Evolutionary conservation across 345 rosid species (phyloP), one percentile per base, ranked within the genome.

Genomic region (Brassica carinata): DNA sequence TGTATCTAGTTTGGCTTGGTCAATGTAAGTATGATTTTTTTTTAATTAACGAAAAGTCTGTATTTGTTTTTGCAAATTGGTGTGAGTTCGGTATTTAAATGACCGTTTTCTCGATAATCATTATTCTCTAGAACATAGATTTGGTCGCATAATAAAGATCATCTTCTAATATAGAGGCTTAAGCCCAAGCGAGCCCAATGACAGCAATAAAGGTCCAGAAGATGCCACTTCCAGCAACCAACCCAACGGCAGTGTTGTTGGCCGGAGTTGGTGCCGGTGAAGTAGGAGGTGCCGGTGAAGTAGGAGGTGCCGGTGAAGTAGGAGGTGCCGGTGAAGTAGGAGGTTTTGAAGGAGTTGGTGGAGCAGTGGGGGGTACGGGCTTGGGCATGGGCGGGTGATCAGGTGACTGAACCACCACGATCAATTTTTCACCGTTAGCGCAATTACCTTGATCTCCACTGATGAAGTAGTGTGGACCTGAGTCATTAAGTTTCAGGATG

Each of bases 391-490:
- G 77, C 10, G 57, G 59, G 68, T 76, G 81, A 33, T 55, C 18
- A 67, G 81, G 64, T 33, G 90, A 85, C 78, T 78, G 55, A 19
- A 89, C 93, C 33, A 84, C 87, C 0, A 91, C 74, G 1, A 13
- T 4, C 0, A 90, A 3, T 82, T 91, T 91, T 80, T 88, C 72
- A 29, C 92, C 92, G 1, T 84, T 87, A 65, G 33, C 58, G 43
- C 93, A 88, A 18, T 81, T 79, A 4, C 81, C 82, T 0, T n/a
- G 13, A 8, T 83, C 81, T 71, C 96, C 96, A 53, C 91, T 91
- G 15, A 91, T 88, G 87, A 88, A 91, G 82, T 30, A 89, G 64
- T 78, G 69, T 3, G 87, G 77, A 17, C 93, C 96, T 0, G 87
- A 73, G 11, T 17, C 57, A 5, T 76, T 73, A 61, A 91, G 64